Evolutionary conservation across 2,329 filamentous ascomycete genomes (phyloP).

Genomic region (Cytospora chrysosperma): DNA sequence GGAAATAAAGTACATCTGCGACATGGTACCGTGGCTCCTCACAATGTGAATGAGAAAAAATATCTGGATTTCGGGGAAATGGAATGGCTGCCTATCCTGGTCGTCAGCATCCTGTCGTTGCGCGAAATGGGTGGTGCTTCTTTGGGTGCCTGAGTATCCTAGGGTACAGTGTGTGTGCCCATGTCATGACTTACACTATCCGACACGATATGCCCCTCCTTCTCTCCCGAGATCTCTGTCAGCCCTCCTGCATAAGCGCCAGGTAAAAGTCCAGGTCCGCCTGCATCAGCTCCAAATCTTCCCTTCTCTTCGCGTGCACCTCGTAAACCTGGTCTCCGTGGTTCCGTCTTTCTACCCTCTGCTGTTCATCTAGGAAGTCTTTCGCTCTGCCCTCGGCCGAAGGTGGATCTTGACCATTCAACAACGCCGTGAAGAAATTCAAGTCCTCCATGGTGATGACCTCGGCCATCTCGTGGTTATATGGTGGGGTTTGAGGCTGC

Average conservation of each 20-base stretch:
- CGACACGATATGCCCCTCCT: neutral
- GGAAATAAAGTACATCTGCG: neutral
- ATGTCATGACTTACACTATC: too few relatives aligned
- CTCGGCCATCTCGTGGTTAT: conserved; percentile 4
- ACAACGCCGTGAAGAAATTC: conserved; percentile 9
- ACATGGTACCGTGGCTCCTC: too few relatives aligned
- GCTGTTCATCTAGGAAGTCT: neutral
- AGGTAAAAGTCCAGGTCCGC: conserved; percentile 15
- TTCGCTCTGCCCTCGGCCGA: neutral
- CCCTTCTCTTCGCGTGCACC: neutral
- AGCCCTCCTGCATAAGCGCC: conserved; percentile 6
- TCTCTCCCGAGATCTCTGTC: too few relatives aligned
- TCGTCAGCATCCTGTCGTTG: too few relatives aligned
- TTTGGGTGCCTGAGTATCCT: too few relatives aligned
- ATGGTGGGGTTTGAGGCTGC: neutral
- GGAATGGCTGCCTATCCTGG: too few relatives aligned
- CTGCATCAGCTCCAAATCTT: conserved; percentile 28
- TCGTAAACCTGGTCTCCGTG: neutral
- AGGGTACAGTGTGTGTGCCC: too few relatives aligned
- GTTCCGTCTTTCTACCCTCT: neutral
- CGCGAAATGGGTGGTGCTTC: too few relatives aligned
- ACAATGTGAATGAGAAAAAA: too few relatives aligned
- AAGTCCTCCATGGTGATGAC: conserved; percentile 19
- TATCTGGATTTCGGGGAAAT: too few relatives aligned
- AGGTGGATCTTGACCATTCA: conserved; percentile 2